Percentiles rank a stretch among this genome's conserved stretches.
Conservation (phyloP, 2,329 filamentous ascomycete species). For the Cryphonectria radicalis region DNA sequence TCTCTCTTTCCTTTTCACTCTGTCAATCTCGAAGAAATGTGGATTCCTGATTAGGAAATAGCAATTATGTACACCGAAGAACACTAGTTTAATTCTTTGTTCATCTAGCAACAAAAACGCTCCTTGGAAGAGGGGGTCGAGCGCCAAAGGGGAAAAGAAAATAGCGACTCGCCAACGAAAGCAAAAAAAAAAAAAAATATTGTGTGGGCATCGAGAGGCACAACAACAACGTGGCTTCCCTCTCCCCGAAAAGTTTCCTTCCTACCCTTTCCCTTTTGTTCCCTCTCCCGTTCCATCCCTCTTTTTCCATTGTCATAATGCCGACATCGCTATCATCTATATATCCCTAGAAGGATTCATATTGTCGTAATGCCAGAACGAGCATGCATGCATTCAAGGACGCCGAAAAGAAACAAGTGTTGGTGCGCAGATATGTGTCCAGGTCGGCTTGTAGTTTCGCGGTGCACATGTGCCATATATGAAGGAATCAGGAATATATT, state of each 20-base stretch:
- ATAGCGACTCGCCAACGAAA: slow-evolving; percentile 17
- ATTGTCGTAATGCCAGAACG: slow-evolving; percentile 1
- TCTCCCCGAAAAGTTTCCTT: background rate
- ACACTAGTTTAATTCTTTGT: slow-evolving; percentile 4
- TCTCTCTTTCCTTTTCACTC: too few species aligned
- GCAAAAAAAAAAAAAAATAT: background rate
- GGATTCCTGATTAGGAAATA: slow-evolving; percentile 14
- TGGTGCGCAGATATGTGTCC: background rate
- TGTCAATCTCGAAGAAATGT: background rate
- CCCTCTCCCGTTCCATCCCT: background rate
- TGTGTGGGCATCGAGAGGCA: background rate
- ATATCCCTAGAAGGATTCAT: background rate
- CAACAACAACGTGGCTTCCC: background rate
- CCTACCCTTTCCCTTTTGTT: background rate
- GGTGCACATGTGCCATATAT: slow-evolving; percentile 4
- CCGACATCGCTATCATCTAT: slow-evolving; percentile 1
- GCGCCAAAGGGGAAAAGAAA: background rate
- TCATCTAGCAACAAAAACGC: slow-evolving; percentile 10
- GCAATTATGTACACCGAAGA: slow-evolving; percentile 18
- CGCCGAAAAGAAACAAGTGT: background rate
- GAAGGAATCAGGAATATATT: background rate
- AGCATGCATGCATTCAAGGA: background rate
- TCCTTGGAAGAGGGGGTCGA: background rate
- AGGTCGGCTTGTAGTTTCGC: background rate
- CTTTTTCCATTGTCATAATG: background rate